Evolutionary conservation across 441 rosid genomes (phyloP).

Genomic region (Flueggea neowawraea): DNA sequence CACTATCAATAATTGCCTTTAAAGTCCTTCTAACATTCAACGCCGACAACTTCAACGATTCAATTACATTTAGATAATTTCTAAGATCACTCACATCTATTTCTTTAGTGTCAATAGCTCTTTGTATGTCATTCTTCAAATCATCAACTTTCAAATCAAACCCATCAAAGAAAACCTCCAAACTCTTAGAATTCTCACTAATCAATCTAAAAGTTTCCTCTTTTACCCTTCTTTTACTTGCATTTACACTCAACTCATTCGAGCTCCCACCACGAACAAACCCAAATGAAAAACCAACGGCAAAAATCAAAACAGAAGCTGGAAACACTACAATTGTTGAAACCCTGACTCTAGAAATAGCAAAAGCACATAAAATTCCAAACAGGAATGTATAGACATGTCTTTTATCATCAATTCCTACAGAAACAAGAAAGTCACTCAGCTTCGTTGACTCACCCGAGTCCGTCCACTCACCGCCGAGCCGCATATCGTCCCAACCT

Average conservation of each 20-base stretch:
- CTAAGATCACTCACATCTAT: conserved; percentile 40
- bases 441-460: conserved; percentile 42
- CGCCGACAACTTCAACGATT: conserved; percentile 37
- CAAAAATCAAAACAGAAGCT: conserved; percentile 53
- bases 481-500: conserved; percentile 56
- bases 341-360: conserved; percentile 48
- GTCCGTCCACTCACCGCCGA: conserved; percentile 21
- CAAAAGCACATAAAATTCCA: conserved; percentile 50
- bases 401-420: conserved; percentile 46
- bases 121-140: conserved; percentile 37
- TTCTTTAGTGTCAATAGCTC: conserved; percentile 42
- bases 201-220: conserved; percentile 36
- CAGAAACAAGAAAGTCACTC: conserved; percentile 42
- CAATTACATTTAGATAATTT: conserved; percentile 36
- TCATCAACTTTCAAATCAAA: conserved; percentile 35
- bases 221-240: conserved; percentile 31
- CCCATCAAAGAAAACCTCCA: conserved; percentile 41
- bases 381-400: conserved; percentile 36
- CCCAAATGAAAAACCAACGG: conserved; percentile 54
- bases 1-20: conserved; percentile 21
- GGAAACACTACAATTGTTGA: conserved; percentile 50
- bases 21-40: conserved; percentile 31
- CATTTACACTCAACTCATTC: conserved; percentile 17
- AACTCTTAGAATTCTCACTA: conserved; percentile 33
- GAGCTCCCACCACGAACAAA: conserved; percentile 45